phyloP scores from a whole-genome alignment of 2,329 filamentous ascomycete species.

The Aspergillus chevalieri region DNA sequence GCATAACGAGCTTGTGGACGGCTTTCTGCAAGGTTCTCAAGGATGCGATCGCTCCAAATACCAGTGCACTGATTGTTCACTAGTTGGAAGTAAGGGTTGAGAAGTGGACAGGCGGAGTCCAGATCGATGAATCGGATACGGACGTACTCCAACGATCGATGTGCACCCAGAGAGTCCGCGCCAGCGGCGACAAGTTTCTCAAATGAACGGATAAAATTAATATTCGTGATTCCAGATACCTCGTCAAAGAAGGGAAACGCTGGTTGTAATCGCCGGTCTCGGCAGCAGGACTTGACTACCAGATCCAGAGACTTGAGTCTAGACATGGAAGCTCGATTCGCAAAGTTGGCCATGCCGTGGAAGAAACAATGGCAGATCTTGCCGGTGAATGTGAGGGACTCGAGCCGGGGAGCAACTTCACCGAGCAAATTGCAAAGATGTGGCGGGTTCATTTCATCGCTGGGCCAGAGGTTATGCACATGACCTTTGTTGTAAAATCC shows the following conservation, averaged over 20 bases:
- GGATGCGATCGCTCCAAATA: slow-evolving; percentile 65
- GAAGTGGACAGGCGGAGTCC: slow-evolving; percentile 62
- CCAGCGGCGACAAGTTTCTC: slow-evolving; percentile 61
- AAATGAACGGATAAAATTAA: slow-evolving; percentile 66
- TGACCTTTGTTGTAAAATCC: slow-evolving; percentile 64
- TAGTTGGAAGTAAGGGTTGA: slow-evolving; percentile 68
- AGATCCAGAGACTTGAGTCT: slow-evolving; percentile 62
- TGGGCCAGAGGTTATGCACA: slow-evolving; percentile 48
- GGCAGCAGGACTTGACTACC: slow-evolving; percentile 69
- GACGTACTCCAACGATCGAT: slow-evolving; percentile 57
- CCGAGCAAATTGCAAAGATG: slow-evolving; percentile 64
- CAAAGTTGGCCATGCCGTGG: slow-evolving; percentile 25
- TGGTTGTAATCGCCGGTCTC: slow-evolving; percentile 28
- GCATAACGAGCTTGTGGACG: slow-evolving; percentile 56
- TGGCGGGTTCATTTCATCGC: slow-evolving; percentile 44
- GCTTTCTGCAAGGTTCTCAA: slow-evolving; percentile 53
- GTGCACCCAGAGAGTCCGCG: slow-evolving; percentile 54
- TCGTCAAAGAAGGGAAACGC: slow-evolving; percentile 51
- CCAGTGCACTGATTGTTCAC: slow-evolving; percentile 57
- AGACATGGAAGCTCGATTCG: slow-evolving; percentile 6
- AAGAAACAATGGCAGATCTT: slow-evolving; percentile 67
- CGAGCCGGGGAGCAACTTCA: slow-evolving; percentile 54
- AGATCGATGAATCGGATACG: slow-evolving; percentile 71
- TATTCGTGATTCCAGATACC: slow-evolving; percentile 64
- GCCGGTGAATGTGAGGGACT: slow-evolving; percentile 66